Evolutionary conservation across 306 rosid species (phyloP).

Genomic region (Hippophae rhamnoides): DNA sequence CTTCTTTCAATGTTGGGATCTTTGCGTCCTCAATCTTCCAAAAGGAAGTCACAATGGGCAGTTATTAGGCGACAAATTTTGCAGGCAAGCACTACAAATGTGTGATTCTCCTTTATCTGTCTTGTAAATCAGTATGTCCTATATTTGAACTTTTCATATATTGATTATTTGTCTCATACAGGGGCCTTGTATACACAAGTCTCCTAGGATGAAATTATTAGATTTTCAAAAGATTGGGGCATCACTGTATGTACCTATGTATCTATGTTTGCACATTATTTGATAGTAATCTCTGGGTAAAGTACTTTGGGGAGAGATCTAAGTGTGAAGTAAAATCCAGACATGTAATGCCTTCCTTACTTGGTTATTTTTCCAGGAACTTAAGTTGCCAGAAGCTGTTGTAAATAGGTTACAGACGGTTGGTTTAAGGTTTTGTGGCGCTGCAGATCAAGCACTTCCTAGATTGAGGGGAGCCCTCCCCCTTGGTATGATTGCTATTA

Average conservation of each 20-base stretch:
- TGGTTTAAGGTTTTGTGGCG: slow-evolving; percentile 80
- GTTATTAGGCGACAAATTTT: slow-evolving; percentile 89
- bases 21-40: slow-evolving; percentile 85
- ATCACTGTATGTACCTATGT: no score
- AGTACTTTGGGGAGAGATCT: no score
- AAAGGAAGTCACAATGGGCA: slow-evolving; percentile 78
- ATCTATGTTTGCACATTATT: no score
- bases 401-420: slow-evolving; percentile 94
- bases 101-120: neutral
- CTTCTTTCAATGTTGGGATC: slow-evolving; percentile 90
- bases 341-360: neutral
- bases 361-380: slow-evolving; percentile 46
- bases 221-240: no score
- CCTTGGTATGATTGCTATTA: slow-evolving; percentile 39
- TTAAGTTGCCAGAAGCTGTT: slow-evolving; percentile 64
- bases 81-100: slow-evolving; percentile 44
- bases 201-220: no score
- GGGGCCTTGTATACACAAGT: no score
- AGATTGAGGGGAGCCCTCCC: slow-evolving; percentile 90
- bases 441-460: slow-evolving; percentile 81
- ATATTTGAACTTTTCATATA: neutral
- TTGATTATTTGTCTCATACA: neutral
- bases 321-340: neutral
- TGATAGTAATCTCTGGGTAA: no score
- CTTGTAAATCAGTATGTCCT: slow-evolving; percentile 9